A percentile compares a stretch with the other conserved stretches of the same genome.
phyloP scores from a whole-genome alignment of 441 rosid genomes.

The Euphorbia celastroides region DNA sequence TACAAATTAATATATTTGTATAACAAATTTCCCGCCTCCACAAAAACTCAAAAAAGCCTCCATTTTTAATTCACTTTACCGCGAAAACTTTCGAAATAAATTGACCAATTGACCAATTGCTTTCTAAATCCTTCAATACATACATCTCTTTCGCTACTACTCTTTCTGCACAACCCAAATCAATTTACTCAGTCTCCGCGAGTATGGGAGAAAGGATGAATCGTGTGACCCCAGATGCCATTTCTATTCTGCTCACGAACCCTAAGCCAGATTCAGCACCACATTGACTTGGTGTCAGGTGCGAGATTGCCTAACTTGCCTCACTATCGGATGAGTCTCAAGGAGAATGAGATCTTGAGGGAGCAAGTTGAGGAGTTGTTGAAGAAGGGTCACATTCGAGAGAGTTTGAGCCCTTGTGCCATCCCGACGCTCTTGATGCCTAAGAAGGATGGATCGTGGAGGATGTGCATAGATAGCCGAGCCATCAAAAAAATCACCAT shows the following conservation, averaged over 20 bases:
- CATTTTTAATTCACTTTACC: neutral
- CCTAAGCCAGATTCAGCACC: slow-evolving; percentile 68
- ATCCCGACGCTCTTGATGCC: no score
- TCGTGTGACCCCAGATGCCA: slow-evolving; percentile 48
- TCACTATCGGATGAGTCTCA: no score
- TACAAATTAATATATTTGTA: no score
- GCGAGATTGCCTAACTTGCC: no score
- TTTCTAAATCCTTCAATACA: neutral
- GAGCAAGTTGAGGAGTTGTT: no score
- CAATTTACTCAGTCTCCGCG: neutral
- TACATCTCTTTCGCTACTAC: neutral
- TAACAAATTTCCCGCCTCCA: slow-evolving; percentile 4
- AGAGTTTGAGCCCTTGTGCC: no score
- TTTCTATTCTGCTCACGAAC: slow-evolving; percentile 43
- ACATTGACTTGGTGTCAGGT: no score
- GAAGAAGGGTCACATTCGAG: no score
- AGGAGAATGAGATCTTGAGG: no score
- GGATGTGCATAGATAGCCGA: no score
- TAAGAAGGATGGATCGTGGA: no score
- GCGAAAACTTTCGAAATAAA: neutral
- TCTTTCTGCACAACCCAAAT: neutral
- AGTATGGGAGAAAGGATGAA: slow-evolving; percentile 27
- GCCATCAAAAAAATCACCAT: no score
- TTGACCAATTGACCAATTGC: neutral
- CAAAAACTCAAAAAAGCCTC: neutral